A percentile compares a stretch with the other conserved stretches of the same genome.
Evolutionary conservation across 495 filamentous ascomycete genomes (phyloP).

Genomic region (Hypoxylon intermedium): DNA sequence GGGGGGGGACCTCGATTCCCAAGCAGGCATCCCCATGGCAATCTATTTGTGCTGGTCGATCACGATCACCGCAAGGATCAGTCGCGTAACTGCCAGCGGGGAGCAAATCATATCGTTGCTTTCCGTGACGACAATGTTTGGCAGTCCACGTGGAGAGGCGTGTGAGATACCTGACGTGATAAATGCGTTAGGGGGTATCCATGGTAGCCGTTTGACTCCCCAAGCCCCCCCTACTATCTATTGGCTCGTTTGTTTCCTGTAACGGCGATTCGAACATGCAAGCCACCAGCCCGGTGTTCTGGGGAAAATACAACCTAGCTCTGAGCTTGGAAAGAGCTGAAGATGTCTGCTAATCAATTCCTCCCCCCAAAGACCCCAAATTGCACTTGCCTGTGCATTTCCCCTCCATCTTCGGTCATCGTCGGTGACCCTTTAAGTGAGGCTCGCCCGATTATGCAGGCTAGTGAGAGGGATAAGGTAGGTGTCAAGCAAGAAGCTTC

Average conservation of each 20-base stretch:
- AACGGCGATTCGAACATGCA: background rate
- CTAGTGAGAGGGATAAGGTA: conserved; percentile 4
- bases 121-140: background rate
- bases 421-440: conserved; percentile 13
- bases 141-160: conserved; percentile 9
- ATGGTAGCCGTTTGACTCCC: background rate
- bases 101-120: background rate
- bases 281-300: conserved; percentile 6
- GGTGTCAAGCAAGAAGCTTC: background rate
- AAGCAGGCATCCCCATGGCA: conserved; percentile 1
- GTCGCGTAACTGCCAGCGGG: background rate
- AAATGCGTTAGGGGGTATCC: background rate
- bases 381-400: conserved; percentile 12
- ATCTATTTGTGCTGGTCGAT: background rate
- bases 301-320: background rate
- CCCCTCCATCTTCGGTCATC: background rate
- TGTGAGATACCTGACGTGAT: conserved; percentile 12
- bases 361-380: conserved; percentile 6
- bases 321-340: background rate
- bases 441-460: conserved; percentile 16
- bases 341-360: too few relatives aligned
- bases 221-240: background rate
- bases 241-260: background rate
- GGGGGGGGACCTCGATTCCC: background rate
- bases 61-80: background rate